Conservation (phyloP, 495 filamentous ascomycete species). For the Aspergillus ostianus region DNA sequence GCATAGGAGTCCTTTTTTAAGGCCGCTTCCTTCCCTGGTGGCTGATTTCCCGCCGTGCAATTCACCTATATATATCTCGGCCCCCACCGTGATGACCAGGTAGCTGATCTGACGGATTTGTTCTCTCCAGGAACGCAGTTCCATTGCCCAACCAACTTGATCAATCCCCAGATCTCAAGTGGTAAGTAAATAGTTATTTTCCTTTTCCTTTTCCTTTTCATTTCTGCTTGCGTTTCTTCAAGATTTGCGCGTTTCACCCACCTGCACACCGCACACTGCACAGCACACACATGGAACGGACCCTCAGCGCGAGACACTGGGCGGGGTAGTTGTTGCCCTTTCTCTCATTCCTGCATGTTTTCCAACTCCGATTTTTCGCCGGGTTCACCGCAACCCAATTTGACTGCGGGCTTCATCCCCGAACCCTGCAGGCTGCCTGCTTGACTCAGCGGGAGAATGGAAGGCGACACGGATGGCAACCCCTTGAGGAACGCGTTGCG, state of each 20-base stretch:
- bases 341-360: too few relatives aligned
- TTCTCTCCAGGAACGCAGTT: background rate
- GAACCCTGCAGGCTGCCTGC: constrained; percentile 10
- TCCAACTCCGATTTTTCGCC: background rate
- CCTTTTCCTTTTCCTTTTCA: background rate
- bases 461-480: constrained; percentile 13
- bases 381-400: background rate
- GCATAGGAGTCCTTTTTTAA: too few relatives aligned
- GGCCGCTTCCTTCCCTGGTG: too few relatives aligned
- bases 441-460: constrained; percentile 8
- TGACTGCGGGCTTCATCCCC: background rate
- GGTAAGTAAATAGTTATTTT: background rate
- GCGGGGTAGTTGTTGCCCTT: too few relatives aligned
- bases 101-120: background rate
- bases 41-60: background rate
- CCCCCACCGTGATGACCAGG: background rate
- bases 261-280: too few relatives aligned
- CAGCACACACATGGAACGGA: too few relatives aligned
- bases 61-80: background rate
- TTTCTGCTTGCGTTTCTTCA: background rate
- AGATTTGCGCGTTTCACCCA: too few relatives aligned
- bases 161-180: background rate
- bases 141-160: background rate
- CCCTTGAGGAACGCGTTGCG: constrained; percentile 7
- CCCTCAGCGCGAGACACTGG: too few relatives aligned